phyloP scores from a whole-genome alignment of 2,329 filamentous ascomycete genomes.

The Pseudogymnoascus sp. region DNA sequence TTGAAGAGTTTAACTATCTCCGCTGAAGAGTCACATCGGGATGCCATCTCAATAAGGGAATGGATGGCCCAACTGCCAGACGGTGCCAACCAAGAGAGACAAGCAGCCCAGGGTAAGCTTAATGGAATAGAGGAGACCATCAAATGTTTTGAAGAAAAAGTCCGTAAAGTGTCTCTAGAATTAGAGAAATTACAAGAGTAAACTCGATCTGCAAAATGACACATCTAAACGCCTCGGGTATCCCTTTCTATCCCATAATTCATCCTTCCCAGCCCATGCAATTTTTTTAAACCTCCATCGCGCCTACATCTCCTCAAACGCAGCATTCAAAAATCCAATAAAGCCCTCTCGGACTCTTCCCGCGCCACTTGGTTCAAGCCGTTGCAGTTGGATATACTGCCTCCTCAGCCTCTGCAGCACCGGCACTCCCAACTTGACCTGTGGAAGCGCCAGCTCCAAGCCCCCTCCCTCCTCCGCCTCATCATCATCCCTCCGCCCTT shows the following conservation, averaged over 20 bases:
- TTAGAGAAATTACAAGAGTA: too few species aligned
- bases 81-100: too few species aligned
- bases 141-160: too few species aligned
- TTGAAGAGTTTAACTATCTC: too few species aligned
- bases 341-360: slow-evolving; percentile 55
- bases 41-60: too few species aligned
- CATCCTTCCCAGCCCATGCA: not conserved
- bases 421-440: slow-evolving; percentile 59
- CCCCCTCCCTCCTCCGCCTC: slow-evolving; percentile 36
- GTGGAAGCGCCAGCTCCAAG: slow-evolving; percentile 57
- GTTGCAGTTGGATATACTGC: slow-evolving; percentile 70
- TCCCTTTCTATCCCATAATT: slow-evolving; percentile 1
- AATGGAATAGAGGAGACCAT: too few species aligned
- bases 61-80: too few species aligned
- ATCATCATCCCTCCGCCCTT: slow-evolving; percentile 23
- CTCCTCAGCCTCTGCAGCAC: slow-evolving; percentile 71
- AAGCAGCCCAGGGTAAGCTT: too few species aligned
- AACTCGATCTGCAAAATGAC: not conserved
- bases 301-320: slow-evolving; percentile 40
- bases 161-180: too few species aligned
- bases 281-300: not conserved
- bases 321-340: slow-evolving; percentile 59
- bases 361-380: slow-evolving; percentile 54
- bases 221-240: slow-evolving; percentile 3
- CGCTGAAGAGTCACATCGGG: too few species aligned